phyloP scores from a whole-genome alignment of 139 green algal species.

The Raphidocelis subcapitata region DNA sequence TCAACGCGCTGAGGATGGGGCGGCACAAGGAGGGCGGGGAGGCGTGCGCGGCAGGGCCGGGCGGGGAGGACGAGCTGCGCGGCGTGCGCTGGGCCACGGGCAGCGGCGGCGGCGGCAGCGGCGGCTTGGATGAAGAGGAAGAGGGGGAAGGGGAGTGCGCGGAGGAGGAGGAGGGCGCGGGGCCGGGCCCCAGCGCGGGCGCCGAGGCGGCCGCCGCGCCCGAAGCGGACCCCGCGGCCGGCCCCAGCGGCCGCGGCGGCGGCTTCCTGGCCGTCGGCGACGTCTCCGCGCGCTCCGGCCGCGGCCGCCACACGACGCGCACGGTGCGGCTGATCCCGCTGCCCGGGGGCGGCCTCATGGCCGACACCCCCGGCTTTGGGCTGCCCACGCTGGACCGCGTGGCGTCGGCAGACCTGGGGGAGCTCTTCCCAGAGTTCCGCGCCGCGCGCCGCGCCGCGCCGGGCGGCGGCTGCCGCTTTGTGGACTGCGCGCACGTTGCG shows the following conservation, averaged over 20 bases:
- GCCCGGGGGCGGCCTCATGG: conserved; percentile 75
- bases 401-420: conserved; percentile 32
- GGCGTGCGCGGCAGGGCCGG: not conserved
- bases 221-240: no score
- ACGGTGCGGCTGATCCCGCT: conserved; percentile 79
- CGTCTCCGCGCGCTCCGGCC: conserved; percentile 73
- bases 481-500: conserved; percentile 82
- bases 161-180: not conserved
- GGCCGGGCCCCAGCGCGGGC: no score
- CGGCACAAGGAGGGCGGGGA: conserved; percentile 1
- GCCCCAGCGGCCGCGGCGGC: conserved; percentile 13
- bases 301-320: conserved; percentile 93
- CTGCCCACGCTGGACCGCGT: conserved; percentile 64
- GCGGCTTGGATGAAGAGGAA: not conserved
- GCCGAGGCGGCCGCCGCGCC: no score
- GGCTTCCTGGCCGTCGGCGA: conserved; percentile 60
- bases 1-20: conserved; percentile 76
- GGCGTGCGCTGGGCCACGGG: not conserved
- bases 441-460: conserved; percentile 13
- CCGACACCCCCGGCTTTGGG: conserved; percentile 93
- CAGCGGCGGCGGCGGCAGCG: not conserved
- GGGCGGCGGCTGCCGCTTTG: conserved; percentile 64
- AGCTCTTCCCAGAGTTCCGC: conserved; percentile 64
- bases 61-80: not conserved
- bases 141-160: not conserved